Evolutionary conservation across 2,329 filamentous ascomycete species (phyloP), one percentile per base, ranked within the genome.

Genomic region (Aureobasidium zeae): DNA sequence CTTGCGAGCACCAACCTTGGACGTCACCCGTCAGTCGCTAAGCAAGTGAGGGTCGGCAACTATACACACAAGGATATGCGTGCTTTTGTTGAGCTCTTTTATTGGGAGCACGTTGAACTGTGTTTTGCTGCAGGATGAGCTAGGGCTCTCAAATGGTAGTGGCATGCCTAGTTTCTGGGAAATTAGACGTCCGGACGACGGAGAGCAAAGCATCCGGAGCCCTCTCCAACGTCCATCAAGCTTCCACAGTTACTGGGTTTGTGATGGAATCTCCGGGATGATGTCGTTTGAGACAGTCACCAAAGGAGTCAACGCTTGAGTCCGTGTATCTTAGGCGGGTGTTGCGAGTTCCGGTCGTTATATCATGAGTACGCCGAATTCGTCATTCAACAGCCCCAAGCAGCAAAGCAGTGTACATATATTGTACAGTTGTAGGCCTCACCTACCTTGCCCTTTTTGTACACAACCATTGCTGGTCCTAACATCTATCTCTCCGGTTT

Each of bases 271-370:
- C 26, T 3, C 28, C 37, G 37, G 25, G 11, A 41, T 41, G 37
- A 41, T 41, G 37, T 41, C 37, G 37, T 32, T 37, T 10, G 20
- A 32, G 32, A 32, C 19, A 30, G 15, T 22, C 34, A 36, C 36
- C n/a, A n/a, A 21, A 41, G 24, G 19, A 12, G 26, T 31, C 17
- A 10, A 13, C 37, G 26, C 17, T 28, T n/a, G 16, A 20, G 11
- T 28, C 5, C 13, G 35, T 38, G 16, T 7, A 25, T 11, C 16
- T n/a, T n/a, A n/a, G n/a, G n/a, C n/a, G n/a, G n/a, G n/a, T n/a
- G n/a, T n/a, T n/a, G n/a, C n/a, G n/a, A n/a, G n/a, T n/a, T n/a
- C n/a, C n/a, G n/a, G n/a, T 21, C 15, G 13, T 19, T 41, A 32
- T 31, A 10, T 6, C 21, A 24, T 41, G 25, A 32, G 25, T 8